Evolutionary conservation across 257 asterid genomes (phyloP).

Genomic region (Eucommia ulmoides): DNA sequence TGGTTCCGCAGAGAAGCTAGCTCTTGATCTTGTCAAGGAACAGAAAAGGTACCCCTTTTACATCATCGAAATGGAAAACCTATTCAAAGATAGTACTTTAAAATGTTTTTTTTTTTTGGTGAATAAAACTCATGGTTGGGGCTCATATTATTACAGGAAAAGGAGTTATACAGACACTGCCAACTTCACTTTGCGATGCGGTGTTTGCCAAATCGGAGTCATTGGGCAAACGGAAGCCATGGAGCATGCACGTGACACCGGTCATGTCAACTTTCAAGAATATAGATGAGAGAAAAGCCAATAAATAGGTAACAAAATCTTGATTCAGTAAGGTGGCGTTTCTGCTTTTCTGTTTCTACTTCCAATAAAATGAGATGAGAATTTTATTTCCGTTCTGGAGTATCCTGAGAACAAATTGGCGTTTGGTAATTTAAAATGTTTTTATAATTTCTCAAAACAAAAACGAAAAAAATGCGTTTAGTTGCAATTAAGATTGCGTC

Average conservation of each 20-base stretch:
- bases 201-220: constrained; percentile 89
- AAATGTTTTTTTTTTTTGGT: not conserved
- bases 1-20: constrained; percentile 50
- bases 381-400: too few species aligned
- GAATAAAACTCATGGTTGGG: not conserved
- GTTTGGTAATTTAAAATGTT: too few species aligned
- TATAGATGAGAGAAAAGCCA: constrained; percentile 27
- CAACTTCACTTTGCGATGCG: constrained; percentile 90
- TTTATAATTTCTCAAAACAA: too few species aligned
- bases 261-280: constrained; percentile 92
- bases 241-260: constrained; percentile 89
- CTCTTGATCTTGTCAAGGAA: constrained; percentile 64
- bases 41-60: constrained; percentile 72
- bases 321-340: too few species aligned
- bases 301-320: too few species aligned
- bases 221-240: constrained; percentile 90
- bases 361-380: too few species aligned
- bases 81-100: not conserved
- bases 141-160: constrained; percentile 32
- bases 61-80: not conserved
- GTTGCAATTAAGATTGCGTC: too few species aligned
- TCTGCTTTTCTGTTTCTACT: too few species aligned
- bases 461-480: too few species aligned
- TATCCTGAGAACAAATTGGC: too few species aligned
- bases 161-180: constrained; percentile 87